phyloP scores from a whole-genome alignment of 176 grass and related monocot genomes.

The Aegilops longissima region DNA sequence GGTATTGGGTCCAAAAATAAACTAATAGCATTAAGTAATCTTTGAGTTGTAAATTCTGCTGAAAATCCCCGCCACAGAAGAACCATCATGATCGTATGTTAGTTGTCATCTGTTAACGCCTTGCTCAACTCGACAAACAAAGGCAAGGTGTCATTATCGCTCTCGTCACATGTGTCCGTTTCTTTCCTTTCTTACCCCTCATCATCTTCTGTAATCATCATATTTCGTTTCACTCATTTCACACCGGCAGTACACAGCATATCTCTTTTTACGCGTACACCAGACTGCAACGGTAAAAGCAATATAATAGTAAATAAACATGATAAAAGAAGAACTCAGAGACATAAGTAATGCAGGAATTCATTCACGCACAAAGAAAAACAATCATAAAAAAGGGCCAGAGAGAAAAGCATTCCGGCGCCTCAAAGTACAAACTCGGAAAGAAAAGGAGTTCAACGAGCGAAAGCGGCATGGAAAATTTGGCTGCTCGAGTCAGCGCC shows the following conservation, averaged over 20 bases:
- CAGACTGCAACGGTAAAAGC: neutral
- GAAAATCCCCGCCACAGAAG: neutral
- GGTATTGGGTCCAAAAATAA: too few relatives aligned
- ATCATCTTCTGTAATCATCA: neutral
- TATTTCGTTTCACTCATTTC: neutral
- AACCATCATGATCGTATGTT: neutral
- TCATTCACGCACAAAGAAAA: neutral
- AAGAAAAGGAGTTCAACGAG: too few relatives aligned
- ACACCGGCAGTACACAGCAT: neutral
- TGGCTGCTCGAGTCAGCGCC: slow-evolving; percentile 24
- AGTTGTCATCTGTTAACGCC: neutral
- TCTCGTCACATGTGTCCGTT: neutral
- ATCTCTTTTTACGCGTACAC: neutral
- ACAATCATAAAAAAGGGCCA: neutral
- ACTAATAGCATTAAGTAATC: too few relatives aligned
- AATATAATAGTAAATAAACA: neutral
- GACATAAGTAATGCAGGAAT: neutral
- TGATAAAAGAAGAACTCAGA: neutral
- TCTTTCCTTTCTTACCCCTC: neutral
- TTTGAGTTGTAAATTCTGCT: too few relatives aligned
- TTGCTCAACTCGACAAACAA: too few relatives aligned
- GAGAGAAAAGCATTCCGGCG: neutral
- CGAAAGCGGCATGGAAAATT: neutral
- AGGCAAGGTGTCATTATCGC: neutral
- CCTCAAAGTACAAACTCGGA: slow-evolving; percentile 30